These are phyloP conservation scores for Achlya hypogyna DNA, from an alignment of 352 stramenopile species.

Conservation along the genomic window DNA sequence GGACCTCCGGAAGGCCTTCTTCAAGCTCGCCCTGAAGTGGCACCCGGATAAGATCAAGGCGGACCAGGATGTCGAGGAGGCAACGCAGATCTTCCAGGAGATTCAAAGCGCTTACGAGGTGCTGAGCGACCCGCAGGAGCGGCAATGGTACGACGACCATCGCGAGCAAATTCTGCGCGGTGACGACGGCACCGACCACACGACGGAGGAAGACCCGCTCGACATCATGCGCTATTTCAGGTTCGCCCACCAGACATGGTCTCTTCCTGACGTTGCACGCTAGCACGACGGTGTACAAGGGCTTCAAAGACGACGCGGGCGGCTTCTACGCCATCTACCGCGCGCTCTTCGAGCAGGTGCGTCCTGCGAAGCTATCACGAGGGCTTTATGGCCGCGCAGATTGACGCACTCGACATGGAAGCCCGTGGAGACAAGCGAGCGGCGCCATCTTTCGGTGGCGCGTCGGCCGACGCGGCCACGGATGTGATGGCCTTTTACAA, in stretches of 20 bases:
- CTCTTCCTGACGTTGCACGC: neutral
- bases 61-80: conserved; percentile 57
- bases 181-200: conserved; percentile 34
- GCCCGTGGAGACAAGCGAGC: neutral
- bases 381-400: conserved; percentile 25
- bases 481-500: conserved; percentile 64
- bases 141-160: conserved; percentile 86
- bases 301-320: conserved; percentile 59
- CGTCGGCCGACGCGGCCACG: conserved; percentile 22
- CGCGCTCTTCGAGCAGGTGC: conserved; percentile 52
- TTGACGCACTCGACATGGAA: conserved; percentile 54
- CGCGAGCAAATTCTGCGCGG: conserved; percentile 78
- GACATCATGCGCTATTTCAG: conserved; percentile 79
- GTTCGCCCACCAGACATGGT: conserved; percentile 21
- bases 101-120: conserved; percentile 83
- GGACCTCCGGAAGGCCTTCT: conserved; percentile 76
- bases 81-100: conserved; percentile 72
- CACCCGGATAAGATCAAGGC: conserved; percentile 81
- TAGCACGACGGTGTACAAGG: conserved; percentile 56
- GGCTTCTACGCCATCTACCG: conserved; percentile 76
- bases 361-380: neutral
- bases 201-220: conserved; percentile 35
- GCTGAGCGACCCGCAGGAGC: conserved; percentile 73
- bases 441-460: conserved; percentile 45
- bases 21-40: conserved; percentile 62